Evolutionary conservation across 768 basidiomycete species (phyloP).

Genomic region (Boletus rex-veris): DNA sequence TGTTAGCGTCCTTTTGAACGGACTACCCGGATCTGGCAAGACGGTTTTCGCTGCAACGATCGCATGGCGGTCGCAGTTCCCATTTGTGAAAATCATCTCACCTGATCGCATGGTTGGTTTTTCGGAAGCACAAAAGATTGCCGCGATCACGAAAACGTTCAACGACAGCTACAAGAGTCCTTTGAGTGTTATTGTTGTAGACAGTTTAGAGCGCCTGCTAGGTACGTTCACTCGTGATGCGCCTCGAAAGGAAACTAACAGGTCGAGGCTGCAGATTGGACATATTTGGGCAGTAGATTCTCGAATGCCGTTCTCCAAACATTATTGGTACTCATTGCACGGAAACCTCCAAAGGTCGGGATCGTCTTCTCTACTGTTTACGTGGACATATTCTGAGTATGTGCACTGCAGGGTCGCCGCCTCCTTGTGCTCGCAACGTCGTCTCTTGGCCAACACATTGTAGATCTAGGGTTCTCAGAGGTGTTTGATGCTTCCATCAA

Average conservation of each 20-base stretch:
- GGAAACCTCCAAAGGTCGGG: slow-evolving; percentile 86
- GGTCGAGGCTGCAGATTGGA: slow-evolving; percentile 68
- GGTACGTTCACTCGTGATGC: slow-evolving; percentile 47
- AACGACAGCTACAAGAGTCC: slow-evolving; percentile 97
- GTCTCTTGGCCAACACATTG: slow-evolving; percentile 79
- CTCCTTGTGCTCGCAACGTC: slow-evolving; percentile 91
- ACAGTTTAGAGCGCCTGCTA: slow-evolving; percentile 88
- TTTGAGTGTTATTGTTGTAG: slow-evolving; percentile 91
- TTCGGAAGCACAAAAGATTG: slow-evolving; percentile 88
- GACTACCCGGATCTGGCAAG: slow-evolving; percentile 89
- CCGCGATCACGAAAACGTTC: slow-evolving; percentile 89
- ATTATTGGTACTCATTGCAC: slow-evolving; percentile 80
- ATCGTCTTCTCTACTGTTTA: background rate
- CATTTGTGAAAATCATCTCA: slow-evolving; percentile 96
- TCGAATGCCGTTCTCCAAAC: slow-evolving; percentile 93
- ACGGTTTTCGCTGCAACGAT: slow-evolving; percentile 93
- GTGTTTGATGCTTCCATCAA: slow-evolving; percentile 85
- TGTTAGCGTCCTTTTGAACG: slow-evolving; percentile 86
- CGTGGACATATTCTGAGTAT: slow-evolving; percentile 7
- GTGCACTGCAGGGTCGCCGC: slow-evolving; percentile 69
- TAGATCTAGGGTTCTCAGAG: slow-evolving; percentile 85
- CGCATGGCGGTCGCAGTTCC: slow-evolving; percentile 89
- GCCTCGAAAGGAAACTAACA: slow-evolving; percentile 4
- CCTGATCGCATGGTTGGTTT: slow-evolving; percentile 97
- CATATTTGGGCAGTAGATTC: slow-evolving; percentile 94